Evolutionary conservation across 78 protist species (phyloP), one percentile per base, ranked within the genome.

Genomic region (Chrysochromulina tobinii): DNA sequence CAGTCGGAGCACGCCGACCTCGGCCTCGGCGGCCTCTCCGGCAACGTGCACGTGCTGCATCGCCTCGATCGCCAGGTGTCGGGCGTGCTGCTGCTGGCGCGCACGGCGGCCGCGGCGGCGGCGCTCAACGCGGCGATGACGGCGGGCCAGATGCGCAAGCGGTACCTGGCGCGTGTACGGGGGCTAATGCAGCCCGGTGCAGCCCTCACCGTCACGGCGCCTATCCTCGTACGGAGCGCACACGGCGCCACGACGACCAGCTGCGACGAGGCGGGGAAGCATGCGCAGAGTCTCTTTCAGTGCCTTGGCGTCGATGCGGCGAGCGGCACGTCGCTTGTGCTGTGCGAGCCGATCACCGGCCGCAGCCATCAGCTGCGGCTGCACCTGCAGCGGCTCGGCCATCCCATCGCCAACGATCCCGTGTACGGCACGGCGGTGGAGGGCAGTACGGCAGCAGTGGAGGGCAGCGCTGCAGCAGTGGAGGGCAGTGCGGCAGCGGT

Each of bases 301-400:
- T 17, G 57, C 9, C 54, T 81, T 7, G 27, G 20, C 15, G 21
- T 0, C 55, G 61, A 81, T 11, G 55, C n/a, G 87, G n/a, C n/a
- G 12, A 1, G 55, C 48, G 2, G 61, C 86, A 73, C 81, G 9
- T 73, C 81, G 8, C n/a, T 93, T 17, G 91, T 94, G 48, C 48
- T 53, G 86, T 91, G 96, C 79, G 17, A 7, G 11, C 98, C 98
- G 21, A 66, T 79, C 54, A 97, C 99, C 1, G 99, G 99, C 50
- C 83, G 99, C 48, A 95, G 95, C 6, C 99, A 97, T 81, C 99
- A 97, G 81, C 96, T 97, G n/a, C 94, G 99, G 7, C 68, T 97
- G 8, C 99, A 97, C 57, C 92, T 97, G 9, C 94, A 93, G 81
- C 67, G n/a, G 20, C 66, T 95, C 57, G 96, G 96, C 21, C 73